These are phyloP conservation scores for Sodiomyces alkalinus DNA, from an alignment of 2,329 filamentous ascomycete genomes.

Conservation along the genomic window DNA sequence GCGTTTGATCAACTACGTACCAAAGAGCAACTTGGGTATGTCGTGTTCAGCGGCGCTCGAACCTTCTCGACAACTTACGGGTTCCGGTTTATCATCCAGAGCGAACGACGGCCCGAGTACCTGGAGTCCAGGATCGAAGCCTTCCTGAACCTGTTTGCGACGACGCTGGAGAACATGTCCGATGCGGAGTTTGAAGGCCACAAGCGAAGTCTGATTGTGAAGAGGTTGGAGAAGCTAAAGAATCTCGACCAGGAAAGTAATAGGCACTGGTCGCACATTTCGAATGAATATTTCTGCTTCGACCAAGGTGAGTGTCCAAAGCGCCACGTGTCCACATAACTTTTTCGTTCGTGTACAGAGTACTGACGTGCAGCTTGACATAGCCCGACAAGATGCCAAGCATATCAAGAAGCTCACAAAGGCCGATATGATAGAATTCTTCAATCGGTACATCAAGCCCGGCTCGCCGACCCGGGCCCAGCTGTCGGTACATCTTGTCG, in stretches of 20 bases:
- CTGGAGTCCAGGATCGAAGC: constrained; percentile 76
- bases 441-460: constrained; percentile 58
- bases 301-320: constrained; percentile 51
- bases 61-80: constrained; percentile 64
- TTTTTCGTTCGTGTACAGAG: too few relatives aligned
- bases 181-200: constrained; percentile 78
- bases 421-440: constrained; percentile 67
- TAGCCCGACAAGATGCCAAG: constrained; percentile 62
- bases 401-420: constrained; percentile 63
- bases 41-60: constrained; percentile 73
- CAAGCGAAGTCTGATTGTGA: constrained; percentile 78
- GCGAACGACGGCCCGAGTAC: constrained; percentile 71
- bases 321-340: too few relatives aligned
- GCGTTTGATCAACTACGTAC: constrained; percentile 90
- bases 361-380: constrained; percentile 8
- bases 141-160: constrained; percentile 57
- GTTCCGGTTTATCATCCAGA: constrained; percentile 85
- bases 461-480: constrained; percentile 63
- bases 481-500: constrained; percentile 67
- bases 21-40: constrained; percentile 94
- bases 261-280: constrained; percentile 74
- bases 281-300: constrained; percentile 80
- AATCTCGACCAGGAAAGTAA: constrained; percentile 75
- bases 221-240: constrained; percentile 79
- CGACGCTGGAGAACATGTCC: constrained; percentile 58